These are phyloP conservation scores for Chionographis japonica DNA, from an alignment of 106 monocot genomes.

Conservation along the genomic window DNA sequence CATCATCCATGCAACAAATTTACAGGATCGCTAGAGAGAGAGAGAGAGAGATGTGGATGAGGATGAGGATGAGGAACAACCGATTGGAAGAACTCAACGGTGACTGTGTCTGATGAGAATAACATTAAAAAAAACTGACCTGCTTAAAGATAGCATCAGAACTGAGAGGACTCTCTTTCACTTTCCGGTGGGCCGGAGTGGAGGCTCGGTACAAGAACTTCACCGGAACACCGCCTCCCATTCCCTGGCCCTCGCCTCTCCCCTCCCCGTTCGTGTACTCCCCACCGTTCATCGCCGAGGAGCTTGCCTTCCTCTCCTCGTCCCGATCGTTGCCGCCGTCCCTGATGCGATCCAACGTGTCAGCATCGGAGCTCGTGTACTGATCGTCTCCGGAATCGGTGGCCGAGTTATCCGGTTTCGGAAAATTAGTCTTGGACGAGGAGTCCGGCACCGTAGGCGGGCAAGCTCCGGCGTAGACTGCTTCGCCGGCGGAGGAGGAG, in stretches of 20 bases:
- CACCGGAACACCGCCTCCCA: background rate
- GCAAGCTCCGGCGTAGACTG: background rate
- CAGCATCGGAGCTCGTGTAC: conserved; percentile 26
- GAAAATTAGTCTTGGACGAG: conserved; percentile 3
- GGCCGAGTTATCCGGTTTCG: conserved; percentile 3
- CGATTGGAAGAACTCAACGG: too few species aligned
- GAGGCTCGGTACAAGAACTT: conserved; percentile 56
- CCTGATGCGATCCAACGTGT: conserved; percentile 3
- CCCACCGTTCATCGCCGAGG: background rate
- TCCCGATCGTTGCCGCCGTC: background rate
- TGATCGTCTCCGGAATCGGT: conserved; percentile 16
- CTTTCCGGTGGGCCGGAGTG: conserved; percentile 67
- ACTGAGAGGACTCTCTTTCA: conserved; percentile 93
- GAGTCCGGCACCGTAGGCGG: conserved; percentile 8
- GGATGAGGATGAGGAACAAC: too few species aligned
- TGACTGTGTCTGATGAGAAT: too few species aligned
- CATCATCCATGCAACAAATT: too few species aligned
- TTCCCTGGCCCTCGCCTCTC: background rate
- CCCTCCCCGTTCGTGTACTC: background rate
- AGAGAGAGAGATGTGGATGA: too few species aligned
- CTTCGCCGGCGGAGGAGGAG: conserved; percentile 7
- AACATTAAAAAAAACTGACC: conserved; percentile 20
- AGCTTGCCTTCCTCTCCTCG: conserved; percentile 12
- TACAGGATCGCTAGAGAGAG: too few species aligned
- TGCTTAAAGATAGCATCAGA: conserved; percentile 85